Evolutionary conservation across 1,139 yeast species (phyloP), one percentile per base, ranked within the genome.

Genomic region (Kodamaea plutei): DNA sequence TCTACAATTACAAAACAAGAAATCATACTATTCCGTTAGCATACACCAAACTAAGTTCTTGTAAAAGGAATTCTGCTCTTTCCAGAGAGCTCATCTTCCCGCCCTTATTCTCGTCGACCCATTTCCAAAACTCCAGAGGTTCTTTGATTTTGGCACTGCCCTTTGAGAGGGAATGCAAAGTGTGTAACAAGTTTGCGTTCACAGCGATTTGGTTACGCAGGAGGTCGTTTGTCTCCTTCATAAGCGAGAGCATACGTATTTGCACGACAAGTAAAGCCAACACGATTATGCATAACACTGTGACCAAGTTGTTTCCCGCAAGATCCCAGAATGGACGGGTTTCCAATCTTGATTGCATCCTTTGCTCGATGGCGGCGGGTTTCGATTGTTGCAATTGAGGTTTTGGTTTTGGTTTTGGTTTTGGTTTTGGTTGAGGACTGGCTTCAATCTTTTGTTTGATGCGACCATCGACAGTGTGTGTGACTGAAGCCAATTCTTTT

Each of bases 61-160:
- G 40, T 5, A 56, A 45, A 25, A 58, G 40, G 31, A 41, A 57
- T 30, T 54, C 54, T 22, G 54, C 41, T 30, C 50, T 50, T 29
- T 58, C 59, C 4, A 43, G 27, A 8, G 45, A 35, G 21, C 43
- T 40, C 25, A 56, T 34, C 25, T 45, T 40, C 30, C 44, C 49
- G 2, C 53, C 54, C 20, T 45, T 37, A 21, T 41, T 39, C 11
- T 39, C 31, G 23, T 39, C 31, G 1, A 55, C 49, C 54, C 54
- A 54, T 8, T 50, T 42, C 64, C 63, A 57, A n/a, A 56, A 42
- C 15, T 38, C n/a, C n/a, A n/a, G n/a, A n/a, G n/a, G n/a, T n/a
- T n/a, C n/a, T n/a, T 27, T 5, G 25, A 29, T 9, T 21, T 18
- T n/a, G 29, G n/a, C n/a, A n/a, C n/a, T n/a, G n/a, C n/a, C n/a